These are phyloP conservation scores for Malassezia sympodialis DNA, from an alignment of 1,284 basidiomycete genomes.

Conservation along the genomic window DNA sequence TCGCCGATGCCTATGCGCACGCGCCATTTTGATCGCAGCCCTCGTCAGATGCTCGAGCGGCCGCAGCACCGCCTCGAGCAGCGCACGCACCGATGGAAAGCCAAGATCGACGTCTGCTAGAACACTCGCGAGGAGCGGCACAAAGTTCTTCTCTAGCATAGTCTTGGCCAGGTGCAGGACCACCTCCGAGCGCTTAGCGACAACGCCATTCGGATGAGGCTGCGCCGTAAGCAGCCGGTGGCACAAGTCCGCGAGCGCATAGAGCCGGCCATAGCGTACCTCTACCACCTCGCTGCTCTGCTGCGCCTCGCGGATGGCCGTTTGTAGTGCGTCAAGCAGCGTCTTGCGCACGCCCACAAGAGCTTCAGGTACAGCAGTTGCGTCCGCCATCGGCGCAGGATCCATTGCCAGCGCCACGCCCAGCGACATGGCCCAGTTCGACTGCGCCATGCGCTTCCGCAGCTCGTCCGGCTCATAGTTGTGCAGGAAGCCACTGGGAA, in stretches of 20 bases:
- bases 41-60: conserved; percentile 90
- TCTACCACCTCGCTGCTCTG: conserved; percentile 59
- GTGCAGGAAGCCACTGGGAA: conserved; percentile 43
- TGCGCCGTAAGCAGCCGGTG: conserved; percentile 74
- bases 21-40: conserved; percentile 94
- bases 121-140: conserved; percentile 74
- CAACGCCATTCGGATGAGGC: conserved; percentile 50
- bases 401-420: conserved; percentile 85
- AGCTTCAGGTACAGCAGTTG: conserved; percentile 55
- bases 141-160: conserved; percentile 97
- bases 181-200: conserved; percentile 54
- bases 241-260: conserved; percentile 77
- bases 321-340: conserved; percentile 76
- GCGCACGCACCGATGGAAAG: conserved; percentile 76
- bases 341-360: conserved; percentile 76
- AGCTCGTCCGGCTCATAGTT: conserved; percentile 35
- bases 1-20: conserved; percentile 53
- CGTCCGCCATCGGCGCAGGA: conserved; percentile 56
- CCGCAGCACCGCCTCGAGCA: conserved; percentile 74
- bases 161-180: conserved; percentile 88
- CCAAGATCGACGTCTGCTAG: conserved; percentile 90
- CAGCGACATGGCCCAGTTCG: conserved; percentile 75
- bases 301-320: conserved; percentile 71
- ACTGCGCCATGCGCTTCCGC: conserved; percentile 41
- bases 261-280: conserved; percentile 73